Conservation (phyloP, 495 filamentous ascomycete species). For the Penicillium tannophilum region DNA sequence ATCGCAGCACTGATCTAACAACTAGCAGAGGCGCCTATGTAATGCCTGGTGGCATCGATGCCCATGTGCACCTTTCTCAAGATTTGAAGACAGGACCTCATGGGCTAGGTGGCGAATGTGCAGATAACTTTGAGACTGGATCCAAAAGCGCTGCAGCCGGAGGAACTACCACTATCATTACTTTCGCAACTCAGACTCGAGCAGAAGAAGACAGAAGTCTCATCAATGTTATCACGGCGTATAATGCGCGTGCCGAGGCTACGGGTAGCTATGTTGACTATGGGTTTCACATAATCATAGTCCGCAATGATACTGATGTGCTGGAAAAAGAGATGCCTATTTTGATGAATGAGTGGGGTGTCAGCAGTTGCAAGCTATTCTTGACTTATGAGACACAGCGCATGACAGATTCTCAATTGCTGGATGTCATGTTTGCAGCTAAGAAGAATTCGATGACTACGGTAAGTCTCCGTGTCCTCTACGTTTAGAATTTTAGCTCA, state of each 20-base stretch:
- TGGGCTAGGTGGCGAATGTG: constrained; percentile 17
- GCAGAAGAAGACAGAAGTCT: constrained; percentile 13
- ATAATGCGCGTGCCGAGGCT: constrained; percentile 13
- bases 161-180: constrained; percentile 60
- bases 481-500: not conserved
- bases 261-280: constrained; percentile 18
- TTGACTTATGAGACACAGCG: constrained; percentile 18
- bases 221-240: constrained; percentile 9
- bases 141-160: constrained; percentile 55
- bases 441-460: constrained; percentile 19
- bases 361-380: constrained; percentile 20
- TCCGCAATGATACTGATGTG: constrained; percentile 13
- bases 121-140: constrained; percentile 22
- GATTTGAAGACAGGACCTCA: constrained; percentile 18
- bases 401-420: constrained; percentile 17
- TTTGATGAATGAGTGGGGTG: constrained; percentile 17
- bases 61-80: constrained; percentile 40
- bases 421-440: constrained; percentile 19
- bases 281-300: constrained; percentile 21
- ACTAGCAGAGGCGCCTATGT: constrained; percentile 17
- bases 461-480: constrained; percentile 25
- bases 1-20: not conserved
- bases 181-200: constrained; percentile 45
- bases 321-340: constrained; percentile 18
- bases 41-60: constrained; percentile 43